Conservation (phyloP, 352 stramenopile species). For the Globisporangium nunn region DNA sequence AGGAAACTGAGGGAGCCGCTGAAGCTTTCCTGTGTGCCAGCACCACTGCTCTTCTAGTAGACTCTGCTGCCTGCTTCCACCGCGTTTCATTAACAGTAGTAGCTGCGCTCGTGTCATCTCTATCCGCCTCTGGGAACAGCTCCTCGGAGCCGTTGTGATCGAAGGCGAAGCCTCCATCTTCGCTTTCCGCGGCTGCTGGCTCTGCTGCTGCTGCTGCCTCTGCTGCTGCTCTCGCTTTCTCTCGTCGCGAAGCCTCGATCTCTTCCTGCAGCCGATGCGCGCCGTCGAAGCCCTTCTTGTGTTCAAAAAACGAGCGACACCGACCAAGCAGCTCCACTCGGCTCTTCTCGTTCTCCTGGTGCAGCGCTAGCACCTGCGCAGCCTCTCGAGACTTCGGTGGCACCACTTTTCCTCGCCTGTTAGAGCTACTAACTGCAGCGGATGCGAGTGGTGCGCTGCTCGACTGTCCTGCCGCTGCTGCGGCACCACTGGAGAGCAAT, state of each 20-base stretch:
- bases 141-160: too few species aligned
- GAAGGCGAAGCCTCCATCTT: too few species aligned
- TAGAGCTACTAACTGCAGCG: neutral
- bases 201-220: neutral
- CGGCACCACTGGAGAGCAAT: neutral
- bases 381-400: neutral
- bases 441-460: neutral
- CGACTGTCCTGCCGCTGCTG: neutral
- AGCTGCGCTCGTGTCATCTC: too few species aligned
- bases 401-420: neutral
- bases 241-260: neutral
- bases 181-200: too few species aligned
- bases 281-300: neutral
- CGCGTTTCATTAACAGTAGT: too few species aligned
- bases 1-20: neutral
- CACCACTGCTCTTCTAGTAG: too few species aligned
- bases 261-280: neutral
- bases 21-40: too few species aligned
- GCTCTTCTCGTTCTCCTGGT: conserved; percentile 6
- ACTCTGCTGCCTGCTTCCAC: too few species aligned
- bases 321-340: conserved; percentile 4
- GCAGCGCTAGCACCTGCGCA: conserved; percentile 2
- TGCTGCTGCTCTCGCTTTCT: neutral
- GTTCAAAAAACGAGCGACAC: conserved; percentile 3
- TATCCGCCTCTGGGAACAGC: too few species aligned